Evolutionary conservation across 2,329 filamentous ascomycete genomes (phyloP), one percentile per base, ranked within the genome.

Genomic region (Colletotrichum coccodes): DNA sequence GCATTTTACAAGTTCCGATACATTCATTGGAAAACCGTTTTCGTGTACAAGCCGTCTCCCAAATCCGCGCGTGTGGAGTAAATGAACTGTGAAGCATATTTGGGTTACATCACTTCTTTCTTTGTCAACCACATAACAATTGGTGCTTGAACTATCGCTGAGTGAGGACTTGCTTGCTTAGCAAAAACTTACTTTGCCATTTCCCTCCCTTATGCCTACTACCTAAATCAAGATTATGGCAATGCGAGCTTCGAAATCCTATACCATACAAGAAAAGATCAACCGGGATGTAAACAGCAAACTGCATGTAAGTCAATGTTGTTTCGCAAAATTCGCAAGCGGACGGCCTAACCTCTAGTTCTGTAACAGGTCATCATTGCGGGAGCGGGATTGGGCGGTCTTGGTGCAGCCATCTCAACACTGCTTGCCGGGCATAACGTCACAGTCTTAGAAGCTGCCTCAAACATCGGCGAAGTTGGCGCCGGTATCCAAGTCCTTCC

Each of bases 401-500:
- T 72, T 4, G 64, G 60, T 30, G 65, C 68, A 9, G 64, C 70
- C 7, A 57, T 72, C 40, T 66, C 60, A 7, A 60, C 63, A 14
- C 36, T 63, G 16, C 54, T 68, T 1, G 68, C 53, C 7, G 65
- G 69, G 3, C 70, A 72, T n/a, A 42, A 60, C 6, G 70, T 72
- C 5, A 72, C 70, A 1, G 62, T 72, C 30, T 52, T 72, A 1
- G 70, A 72, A 36, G 49, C 66, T 8, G 70, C 70, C 3, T 30
- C 57, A 8, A 54, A 58, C 12, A 71, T 72, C 6, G 70, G 70
- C 3, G 70, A 72, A 36, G 71, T 73, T 3, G 71, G 71, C 2
- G 71, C 71, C 9, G 71, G 71, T 11, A 72, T 73, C n/a, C 64
- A 69, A 21, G 61, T 73, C 2, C 46, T 71, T 3, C 71, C 71